phyloP scores from a whole-genome alignment of 1,284 basidiomycete species.

The Microbotryum violaceum region DNA sequence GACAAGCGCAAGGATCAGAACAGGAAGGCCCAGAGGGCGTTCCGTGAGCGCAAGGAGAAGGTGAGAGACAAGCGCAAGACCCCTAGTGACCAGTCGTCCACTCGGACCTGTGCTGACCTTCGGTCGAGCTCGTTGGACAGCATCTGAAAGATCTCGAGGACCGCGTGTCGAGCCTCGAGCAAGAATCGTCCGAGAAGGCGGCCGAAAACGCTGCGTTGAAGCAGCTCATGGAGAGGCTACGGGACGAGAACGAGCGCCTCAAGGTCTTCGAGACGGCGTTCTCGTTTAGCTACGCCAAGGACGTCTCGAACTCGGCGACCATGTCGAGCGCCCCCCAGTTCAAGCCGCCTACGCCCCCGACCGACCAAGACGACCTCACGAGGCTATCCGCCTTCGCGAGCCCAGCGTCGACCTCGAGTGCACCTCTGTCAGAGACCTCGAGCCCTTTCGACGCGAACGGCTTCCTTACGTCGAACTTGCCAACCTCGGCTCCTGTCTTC shows the following conservation, averaged over 20 bases:
- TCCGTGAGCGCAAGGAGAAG: slow-evolving; percentile 35
- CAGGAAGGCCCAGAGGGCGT: slow-evolving; percentile 33
- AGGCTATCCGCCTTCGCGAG: slow-evolving; percentile 2
- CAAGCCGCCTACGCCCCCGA: slow-evolving; percentile 11
- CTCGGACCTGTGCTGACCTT: background rate
- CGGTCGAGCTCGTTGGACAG: background rate
- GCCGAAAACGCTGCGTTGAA: slow-evolving; percentile 32
- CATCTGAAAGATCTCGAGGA: slow-evolving; percentile 34
- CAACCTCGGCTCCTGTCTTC: background rate
- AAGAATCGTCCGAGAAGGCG: slow-evolving; percentile 13
- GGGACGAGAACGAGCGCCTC: slow-evolving; percentile 27
- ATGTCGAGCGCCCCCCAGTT: slow-evolving; percentile 24
- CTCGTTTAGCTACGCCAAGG: slow-evolving; percentile 26
- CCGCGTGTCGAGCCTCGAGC: slow-evolving; percentile 28
- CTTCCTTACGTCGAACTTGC: too few species aligned
- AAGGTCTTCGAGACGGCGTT: slow-evolving; percentile 29
- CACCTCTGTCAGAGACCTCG: background rate
- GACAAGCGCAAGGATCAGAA: slow-evolving; percentile 30
- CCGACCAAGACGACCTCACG: slow-evolving; percentile 5
- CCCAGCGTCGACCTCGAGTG: slow-evolving; percentile 1
- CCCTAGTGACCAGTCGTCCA: background rate
- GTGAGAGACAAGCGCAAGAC: background rate
- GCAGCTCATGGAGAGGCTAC: slow-evolving; percentile 27
- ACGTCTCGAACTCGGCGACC: slow-evolving; percentile 15
- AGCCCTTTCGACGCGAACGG: slow-evolving; percentile 2